A percentile compares a stretch with the other conserved stretches of the same genome.
These are phyloP conservation scores for Podospora anserina DNA, from an alignment of 495 filamentous ascomycete genomes.

Conservation along the genomic window DNA sequence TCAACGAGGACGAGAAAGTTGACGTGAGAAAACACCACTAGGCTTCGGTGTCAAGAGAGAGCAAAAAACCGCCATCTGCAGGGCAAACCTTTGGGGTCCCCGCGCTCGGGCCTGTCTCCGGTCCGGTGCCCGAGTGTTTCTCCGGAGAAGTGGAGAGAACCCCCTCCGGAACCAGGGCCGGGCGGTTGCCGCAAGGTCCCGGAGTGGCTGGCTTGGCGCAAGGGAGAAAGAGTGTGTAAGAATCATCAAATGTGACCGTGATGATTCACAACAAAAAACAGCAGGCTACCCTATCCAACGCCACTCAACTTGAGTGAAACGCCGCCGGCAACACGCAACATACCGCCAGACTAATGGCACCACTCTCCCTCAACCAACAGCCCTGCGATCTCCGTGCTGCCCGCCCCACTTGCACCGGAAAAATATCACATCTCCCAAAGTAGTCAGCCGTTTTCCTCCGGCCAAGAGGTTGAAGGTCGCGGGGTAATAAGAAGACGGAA, in stretches of 20 bases:
- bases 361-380: background rate
- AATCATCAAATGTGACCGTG: background rate
- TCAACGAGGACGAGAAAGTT: background rate
- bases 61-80: background rate
- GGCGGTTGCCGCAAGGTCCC: background rate
- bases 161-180: background rate
- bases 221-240: background rate
- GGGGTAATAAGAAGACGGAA: slow-evolving; percentile 15
- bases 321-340: slow-evolving; percentile 1
- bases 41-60: background rate
- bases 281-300: slow-evolving; percentile 1
- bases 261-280: background rate
- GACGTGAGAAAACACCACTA: background rate
- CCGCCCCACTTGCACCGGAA: background rate
- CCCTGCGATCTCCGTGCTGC: background rate
- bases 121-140: background rate
- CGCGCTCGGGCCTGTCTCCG: slow-evolving; percentile 2
- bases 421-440: background rate
- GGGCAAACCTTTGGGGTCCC: background rate
- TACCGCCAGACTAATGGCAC: background rate
- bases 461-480: background rate
- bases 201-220: slow-evolving; percentile 1
- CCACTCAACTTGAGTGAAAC: slow-evolving; percentile 1
- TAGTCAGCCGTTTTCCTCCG: background rate
- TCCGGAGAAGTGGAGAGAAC: background rate